A percentile compares a stretch with the other conserved stretches of the same genome.
These are phyloP conservation scores for Allium sativum DNA, from an alignment of 106 monocot genomes.

Conservation along the genomic window DNA sequence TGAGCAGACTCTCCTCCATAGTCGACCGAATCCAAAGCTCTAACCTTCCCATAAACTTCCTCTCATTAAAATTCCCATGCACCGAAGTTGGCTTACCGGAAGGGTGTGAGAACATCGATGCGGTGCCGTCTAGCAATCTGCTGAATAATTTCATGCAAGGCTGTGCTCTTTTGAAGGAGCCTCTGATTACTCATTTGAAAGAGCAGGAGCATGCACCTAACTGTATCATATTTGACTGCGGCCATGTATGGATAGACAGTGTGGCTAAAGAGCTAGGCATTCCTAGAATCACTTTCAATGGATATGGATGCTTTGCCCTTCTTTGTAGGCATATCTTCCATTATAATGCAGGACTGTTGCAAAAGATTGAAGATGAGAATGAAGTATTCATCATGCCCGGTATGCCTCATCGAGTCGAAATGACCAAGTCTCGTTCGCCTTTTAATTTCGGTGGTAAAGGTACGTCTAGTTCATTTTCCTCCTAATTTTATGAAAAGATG, in stretches of 20 bases:
- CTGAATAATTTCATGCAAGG: not conserved
- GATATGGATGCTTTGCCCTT: slow-evolving; percentile 5
- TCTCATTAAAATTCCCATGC: slow-evolving; percentile 23
- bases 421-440: not conserved
- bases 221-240: slow-evolving; percentile 1
- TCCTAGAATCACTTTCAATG: slow-evolving; percentile 3
- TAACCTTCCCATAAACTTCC: slow-evolving; percentile 15
- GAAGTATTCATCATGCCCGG: not conserved
- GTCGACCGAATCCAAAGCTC: not conserved
- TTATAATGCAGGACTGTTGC: not conserved
- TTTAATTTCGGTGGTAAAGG: not conserved
- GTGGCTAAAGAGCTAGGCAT: slow-evolving; percentile 1
- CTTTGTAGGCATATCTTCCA: slow-evolving; percentile 2
- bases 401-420: not conserved
- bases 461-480: not conserved
- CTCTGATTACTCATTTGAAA: not conserved
- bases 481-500: not conserved
- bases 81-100: slow-evolving; percentile 9
- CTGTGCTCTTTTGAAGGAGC: not conserved
- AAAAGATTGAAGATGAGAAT: not conserved
- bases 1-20: slow-evolving; percentile 1
- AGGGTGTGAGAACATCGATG: slow-evolving; percentile 22
- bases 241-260: not conserved
- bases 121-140: not conserved
- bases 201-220: not conserved